Evolutionary conservation across 148 eudicot species (phyloP), one percentile per base, ranked within the genome.

Genomic region (Camellia japonica): DNA sequence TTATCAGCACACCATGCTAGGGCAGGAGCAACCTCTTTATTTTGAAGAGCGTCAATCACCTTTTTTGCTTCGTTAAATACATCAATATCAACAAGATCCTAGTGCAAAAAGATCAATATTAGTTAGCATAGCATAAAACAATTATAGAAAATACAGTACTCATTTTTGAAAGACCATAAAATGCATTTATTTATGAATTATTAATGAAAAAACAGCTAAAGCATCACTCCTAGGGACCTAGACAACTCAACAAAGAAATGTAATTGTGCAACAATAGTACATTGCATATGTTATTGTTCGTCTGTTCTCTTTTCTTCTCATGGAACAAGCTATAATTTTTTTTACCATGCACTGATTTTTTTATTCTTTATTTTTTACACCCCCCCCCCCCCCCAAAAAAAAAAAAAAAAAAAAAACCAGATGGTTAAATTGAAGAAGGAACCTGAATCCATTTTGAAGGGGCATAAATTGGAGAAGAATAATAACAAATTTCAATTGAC

Each of bases 11-110:
- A 96, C 99, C 99, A 96, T 80, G 92, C 93, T 63, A 96, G 86
- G 71, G 99, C 99, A 82, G 98, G 98, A 81, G 91, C 89, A 19
- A 96, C 93, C 81, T 96, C 93, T 89, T 94, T 92, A 80, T 88
- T 91, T 72, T 88, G 93, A 83, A 96, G 99, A 82, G 99, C 98
- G 63, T 91, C 97, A 75, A 92, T 89, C 60, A 96, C 95, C 85
- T 82, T 94, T 85, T 84, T 94, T 77, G 98, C 99, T 89, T 96
- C 98, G 76, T 89, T 76, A 87, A 96, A 94, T 67, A 96, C 98
- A 58, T 93, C 97, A 81, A 92, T 87, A 88, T 96, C 98, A 70
- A 94, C 99, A 84, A 96, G 95, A 87, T 94, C 99, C 99, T 96
- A 86, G 11, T 38, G 52, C 74, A 54, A 69, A 66, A 71, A 75